phyloP scores from a whole-genome alignment of 2,329 filamentous ascomycete genomes.

The Cordyceps farinosa region DNA sequence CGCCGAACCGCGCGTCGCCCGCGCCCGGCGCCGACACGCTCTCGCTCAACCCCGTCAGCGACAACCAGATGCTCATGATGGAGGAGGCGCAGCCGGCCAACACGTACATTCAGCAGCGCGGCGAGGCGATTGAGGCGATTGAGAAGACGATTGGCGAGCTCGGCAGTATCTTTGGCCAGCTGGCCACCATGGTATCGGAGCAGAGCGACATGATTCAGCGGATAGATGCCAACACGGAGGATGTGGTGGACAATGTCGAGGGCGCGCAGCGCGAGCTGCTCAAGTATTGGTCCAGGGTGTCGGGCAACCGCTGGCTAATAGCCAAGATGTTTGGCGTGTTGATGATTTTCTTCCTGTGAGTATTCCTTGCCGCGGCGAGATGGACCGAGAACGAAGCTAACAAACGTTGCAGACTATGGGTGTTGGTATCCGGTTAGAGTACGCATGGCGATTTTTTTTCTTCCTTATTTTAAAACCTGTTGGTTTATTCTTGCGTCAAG shows the following conservation, averaged over 20 bases:
- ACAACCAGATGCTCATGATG: conserved; percentile 82
- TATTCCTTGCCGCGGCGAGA: conserved; percentile 18
- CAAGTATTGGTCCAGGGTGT: conserved; percentile 94
- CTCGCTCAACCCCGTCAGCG: conserved; percentile 74
- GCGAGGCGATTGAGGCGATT: conserved; percentile 94
- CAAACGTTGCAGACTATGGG: conserved; percentile 33
- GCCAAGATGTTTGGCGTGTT: conserved; percentile 76
- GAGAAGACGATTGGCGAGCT: conserved; percentile 93
- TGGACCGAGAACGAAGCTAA: conserved; percentile 16
- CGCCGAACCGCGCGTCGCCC: conserved; percentile 63
- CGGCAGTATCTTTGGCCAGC: conserved; percentile 84
- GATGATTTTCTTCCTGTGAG: conserved; percentile 84
- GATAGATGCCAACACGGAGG: conserved; percentile 95
- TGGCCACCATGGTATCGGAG: conserved; percentile 95
- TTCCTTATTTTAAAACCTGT: background rate
- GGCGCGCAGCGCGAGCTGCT: conserved; percentile 91
- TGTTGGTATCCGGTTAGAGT: conserved; percentile 36
- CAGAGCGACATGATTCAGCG: conserved; percentile 97
- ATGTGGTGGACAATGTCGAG: conserved; percentile 97
- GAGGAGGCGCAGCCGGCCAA: conserved; percentile 90
- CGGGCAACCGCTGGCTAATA: conserved; percentile 91
- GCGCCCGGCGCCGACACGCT: conserved; percentile 68
- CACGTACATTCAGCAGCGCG: conserved; percentile 86
- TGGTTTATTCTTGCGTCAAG: background rate
- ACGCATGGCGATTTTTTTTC: background rate